These are phyloP conservation scores for Apodospora peruviana DNA, from an alignment of 495 filamentous ascomycete genomes.

Conservation along the genomic window DNA sequence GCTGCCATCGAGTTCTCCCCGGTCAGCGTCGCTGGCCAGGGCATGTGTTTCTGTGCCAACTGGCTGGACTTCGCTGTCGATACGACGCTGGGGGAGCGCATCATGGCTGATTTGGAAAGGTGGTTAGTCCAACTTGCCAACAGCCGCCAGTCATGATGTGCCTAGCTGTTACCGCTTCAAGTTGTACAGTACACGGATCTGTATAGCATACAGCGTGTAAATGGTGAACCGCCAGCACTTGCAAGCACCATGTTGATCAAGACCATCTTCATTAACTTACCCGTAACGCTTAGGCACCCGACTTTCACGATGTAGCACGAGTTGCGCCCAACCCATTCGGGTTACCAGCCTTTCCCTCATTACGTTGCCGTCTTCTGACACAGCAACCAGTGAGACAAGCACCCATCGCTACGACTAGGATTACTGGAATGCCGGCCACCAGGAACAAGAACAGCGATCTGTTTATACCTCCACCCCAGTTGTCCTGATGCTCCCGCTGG, in stretches of 20 bases:
- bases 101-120: constrained; percentile 3
- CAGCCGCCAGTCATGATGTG: too few species aligned
- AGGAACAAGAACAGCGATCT: background rate
- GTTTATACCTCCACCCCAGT: background rate
- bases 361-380: background rate
- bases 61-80: constrained; percentile 1
- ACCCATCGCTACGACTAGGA: too few species aligned
- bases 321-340: background rate
- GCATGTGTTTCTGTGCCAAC: background rate
- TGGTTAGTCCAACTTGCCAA: constrained; percentile 2
- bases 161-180: too few species aligned
- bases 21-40: constrained; percentile 1
- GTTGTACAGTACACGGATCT: too few species aligned
- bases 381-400: background rate
- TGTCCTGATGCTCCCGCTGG: background rate
- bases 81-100: background rate
- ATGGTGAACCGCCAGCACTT: too few species aligned
- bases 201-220: too few species aligned
- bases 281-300: too few species aligned
- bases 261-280: too few species aligned
- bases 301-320: background rate
- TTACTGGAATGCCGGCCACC: background rate
- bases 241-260: too few species aligned
- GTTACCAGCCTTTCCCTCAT: background rate
- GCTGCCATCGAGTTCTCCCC: constrained; percentile 4